These are phyloP conservation scores for Kurtzmaniella natalensis DNA, from an alignment of 1,139 yeast genomes.

Conservation along the genomic window DNA sequence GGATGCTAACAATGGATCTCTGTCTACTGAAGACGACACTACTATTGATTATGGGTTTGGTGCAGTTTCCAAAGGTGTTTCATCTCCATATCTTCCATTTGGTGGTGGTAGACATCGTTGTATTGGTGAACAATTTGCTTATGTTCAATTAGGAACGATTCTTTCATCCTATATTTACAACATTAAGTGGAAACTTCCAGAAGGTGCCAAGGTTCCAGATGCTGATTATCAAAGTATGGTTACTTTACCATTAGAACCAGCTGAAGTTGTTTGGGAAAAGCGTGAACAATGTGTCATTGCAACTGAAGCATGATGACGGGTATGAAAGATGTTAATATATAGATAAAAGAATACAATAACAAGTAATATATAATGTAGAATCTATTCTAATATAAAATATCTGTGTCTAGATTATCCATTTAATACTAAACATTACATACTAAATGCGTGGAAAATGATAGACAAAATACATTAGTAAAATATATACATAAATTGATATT, in stretches of 20 bases:
- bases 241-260: conserved; percentile 78
- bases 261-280: conserved; percentile 72
- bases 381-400: no score
- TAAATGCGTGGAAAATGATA: no score
- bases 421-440: no score
- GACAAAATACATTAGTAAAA: no score
- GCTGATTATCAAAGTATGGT: conserved; percentile 93
- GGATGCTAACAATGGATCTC: conserved; percentile 49
- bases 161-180: conserved; percentile 73
- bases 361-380: no score
- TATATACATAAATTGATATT: no score
- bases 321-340: no score
- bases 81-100: conserved; percentile 93
- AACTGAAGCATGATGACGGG: no score
- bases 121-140: conserved; percentile 98
- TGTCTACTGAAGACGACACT: conserved; percentile 40
- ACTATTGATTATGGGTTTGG: conserved; percentile 94
- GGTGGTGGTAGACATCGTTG: conserved; percentile 99
- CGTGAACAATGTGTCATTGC: conserved; percentile 38
- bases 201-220: conserved; percentile 57
- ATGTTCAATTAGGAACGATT: conserved; percentile 85
- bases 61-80: conserved; percentile 90
- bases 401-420: no score
- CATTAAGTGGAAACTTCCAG: conserved; percentile 68
- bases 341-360: no score